Percentiles rank a stretch among this genome's conserved stretches.
phyloP scores from a whole-genome alignment of 192 early-diverging fungal species.

The Podila horticola region DNA sequence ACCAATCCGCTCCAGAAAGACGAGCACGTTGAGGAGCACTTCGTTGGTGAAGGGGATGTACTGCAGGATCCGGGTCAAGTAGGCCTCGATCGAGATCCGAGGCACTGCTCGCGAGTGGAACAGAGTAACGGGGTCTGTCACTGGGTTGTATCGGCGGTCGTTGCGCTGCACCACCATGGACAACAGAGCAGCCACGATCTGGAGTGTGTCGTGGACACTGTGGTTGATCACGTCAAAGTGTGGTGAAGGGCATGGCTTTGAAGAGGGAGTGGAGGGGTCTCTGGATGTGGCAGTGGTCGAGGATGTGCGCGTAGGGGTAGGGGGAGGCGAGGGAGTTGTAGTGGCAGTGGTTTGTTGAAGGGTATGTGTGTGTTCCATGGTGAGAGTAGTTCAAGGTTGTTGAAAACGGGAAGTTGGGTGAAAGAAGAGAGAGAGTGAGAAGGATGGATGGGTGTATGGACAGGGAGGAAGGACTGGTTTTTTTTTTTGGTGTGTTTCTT shows the following conservation, averaged over 20 bases:
- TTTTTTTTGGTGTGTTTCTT: background rate
- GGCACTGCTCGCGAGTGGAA: slow-evolving; percentile 80
- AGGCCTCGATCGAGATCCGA: slow-evolving; percentile 69
- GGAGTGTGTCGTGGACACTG: slow-evolving; percentile 53
- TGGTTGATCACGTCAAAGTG: slow-evolving; percentile 56
- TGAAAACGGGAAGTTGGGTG: background rate
- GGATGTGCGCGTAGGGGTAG: background rate
- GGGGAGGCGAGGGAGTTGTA: slow-evolving; percentile 1
- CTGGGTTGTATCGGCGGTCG: slow-evolving; percentile 48
- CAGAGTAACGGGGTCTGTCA: slow-evolving; percentile 58
- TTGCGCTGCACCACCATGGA: slow-evolving; percentile 56
- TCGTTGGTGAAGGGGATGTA: slow-evolving; percentile 79
- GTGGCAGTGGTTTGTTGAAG: background rate
- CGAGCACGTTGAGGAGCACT: slow-evolving; percentile 70
- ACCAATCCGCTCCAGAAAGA: slow-evolving; percentile 78
- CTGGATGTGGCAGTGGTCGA: background rate
- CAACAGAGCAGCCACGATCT: slow-evolving; percentile 59
- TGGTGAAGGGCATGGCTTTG: background rate
- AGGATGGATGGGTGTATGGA: too few species aligned
- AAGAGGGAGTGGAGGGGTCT: background rate
- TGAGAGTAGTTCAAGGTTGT: background rate
- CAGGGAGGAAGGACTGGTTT: background rate
- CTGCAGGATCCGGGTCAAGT: slow-evolving; percentile 71
- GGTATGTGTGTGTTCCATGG: background rate
- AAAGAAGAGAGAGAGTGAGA: background rate